A percentile compares a stretch with the other conserved stretches of the same genome.
Conservation (phyloP, 1,139 yeast genomes). For the Suhomyces guaymorum region DNA sequence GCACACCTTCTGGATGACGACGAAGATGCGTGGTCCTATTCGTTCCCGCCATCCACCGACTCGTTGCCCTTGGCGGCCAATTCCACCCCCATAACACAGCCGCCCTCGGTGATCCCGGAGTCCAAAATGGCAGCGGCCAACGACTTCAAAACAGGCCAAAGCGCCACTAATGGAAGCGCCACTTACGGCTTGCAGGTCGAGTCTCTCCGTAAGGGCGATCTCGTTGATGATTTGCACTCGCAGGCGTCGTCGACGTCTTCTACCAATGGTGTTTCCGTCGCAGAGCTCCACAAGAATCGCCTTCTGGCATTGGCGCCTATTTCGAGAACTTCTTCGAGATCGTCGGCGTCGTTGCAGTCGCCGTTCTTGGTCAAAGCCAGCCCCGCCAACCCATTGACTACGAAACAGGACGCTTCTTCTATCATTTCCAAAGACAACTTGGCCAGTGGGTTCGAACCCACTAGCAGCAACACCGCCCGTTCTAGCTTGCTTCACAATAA, state of each 20-base stretch:
- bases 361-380: conserved; percentile 46
- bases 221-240: conserved; percentile 14
- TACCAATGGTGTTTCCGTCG: conserved; percentile 3
- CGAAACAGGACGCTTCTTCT: conserved; percentile 54
- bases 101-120: background rate
- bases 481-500: conserved; percentile 14
- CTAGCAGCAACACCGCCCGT: conserved; percentile 3
- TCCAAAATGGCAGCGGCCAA: conserved; percentile 1
- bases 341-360: conserved; percentile 37
- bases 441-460: conserved; percentile 3
- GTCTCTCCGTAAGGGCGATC: conserved; percentile 7
- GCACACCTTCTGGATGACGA: conserved; percentile 27
- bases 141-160: background rate
- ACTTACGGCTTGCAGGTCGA: conserved; percentile 6
- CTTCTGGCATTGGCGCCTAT: conserved; percentile 11
- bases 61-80: conserved; percentile 24
- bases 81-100: background rate
- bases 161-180: conserved; percentile 2
- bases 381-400: conserved; percentile 62
- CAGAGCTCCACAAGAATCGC: conserved; percentile 5
- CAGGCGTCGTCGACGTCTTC: conserved; percentile 10
- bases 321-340: conserved; percentile 22
- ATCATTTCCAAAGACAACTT: conserved; percentile 36
- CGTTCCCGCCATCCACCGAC: conserved; percentile 45
- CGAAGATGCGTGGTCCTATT: conserved; percentile 48